Conservation (phyloP, 768 basidiomycete species). For the Podaxis rugospora region DNA sequence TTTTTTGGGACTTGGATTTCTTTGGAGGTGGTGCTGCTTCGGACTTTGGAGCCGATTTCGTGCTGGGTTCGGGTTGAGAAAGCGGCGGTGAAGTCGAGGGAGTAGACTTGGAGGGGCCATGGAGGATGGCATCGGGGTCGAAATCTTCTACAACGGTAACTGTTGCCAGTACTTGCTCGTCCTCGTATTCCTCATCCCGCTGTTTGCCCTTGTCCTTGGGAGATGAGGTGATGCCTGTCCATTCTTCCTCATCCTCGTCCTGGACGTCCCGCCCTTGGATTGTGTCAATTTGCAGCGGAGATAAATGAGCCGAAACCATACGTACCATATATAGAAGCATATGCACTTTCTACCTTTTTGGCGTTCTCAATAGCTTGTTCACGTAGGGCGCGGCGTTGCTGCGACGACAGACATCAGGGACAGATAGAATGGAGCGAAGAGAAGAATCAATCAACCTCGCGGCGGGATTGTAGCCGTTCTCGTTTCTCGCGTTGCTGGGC, state of each 20-base stretch:
- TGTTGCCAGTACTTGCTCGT: slow-evolving; percentile 81
- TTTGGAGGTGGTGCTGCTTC: neutral
- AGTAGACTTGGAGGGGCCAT: slow-evolving; percentile 32
- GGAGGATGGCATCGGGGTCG: slow-evolving; percentile 61
- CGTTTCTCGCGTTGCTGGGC: slow-evolving; percentile 76
- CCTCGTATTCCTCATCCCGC: slow-evolving; percentile 71
- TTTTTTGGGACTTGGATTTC: slow-evolving; percentile 14
- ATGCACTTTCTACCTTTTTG: slow-evolving; percentile 70
- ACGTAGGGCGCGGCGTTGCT: slow-evolving; percentile 77
- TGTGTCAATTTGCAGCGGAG: slow-evolving; percentile 12
- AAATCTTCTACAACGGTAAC: slow-evolving; percentile 93
- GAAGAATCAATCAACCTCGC: slow-evolving; percentile 53
- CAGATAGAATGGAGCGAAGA: slow-evolving; percentile 12
- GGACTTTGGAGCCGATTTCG: slow-evolving; percentile 2
- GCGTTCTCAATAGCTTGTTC: slow-evolving; percentile 79
- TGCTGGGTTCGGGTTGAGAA: slow-evolving; percentile 7
- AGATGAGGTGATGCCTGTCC: slow-evolving; percentile 37
- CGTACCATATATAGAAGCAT: slow-evolving; percentile 47
- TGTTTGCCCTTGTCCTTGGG: slow-evolving; percentile 28
- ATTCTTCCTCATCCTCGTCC: slow-evolving; percentile 39
- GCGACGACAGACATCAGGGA: slow-evolving; percentile 12
- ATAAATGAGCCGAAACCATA: slow-evolving; percentile 1
- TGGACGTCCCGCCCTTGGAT: slow-evolving; percentile 13
- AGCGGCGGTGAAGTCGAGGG: neutral
- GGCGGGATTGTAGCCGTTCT: slow-evolving; percentile 66